Percentiles rank a stretch among this genome's conserved stretches.
Evolutionary conservation across 805 yeast genomes (phyloP).

Genomic region (Candida maltosa): DNA sequence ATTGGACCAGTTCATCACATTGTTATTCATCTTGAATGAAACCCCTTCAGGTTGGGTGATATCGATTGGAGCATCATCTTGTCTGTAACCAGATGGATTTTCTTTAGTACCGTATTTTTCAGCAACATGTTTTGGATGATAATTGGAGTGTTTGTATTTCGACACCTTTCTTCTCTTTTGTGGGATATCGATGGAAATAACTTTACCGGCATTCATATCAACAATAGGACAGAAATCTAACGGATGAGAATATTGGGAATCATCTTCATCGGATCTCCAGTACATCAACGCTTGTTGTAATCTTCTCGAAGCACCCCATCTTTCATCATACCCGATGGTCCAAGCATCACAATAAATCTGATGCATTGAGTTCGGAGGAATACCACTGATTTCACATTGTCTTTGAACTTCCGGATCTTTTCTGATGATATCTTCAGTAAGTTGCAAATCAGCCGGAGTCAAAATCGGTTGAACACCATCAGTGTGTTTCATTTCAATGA

Average conservation of each 20-base stretch:
- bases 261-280: conserved; percentile 73
- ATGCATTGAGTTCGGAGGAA: conserved; percentile 60
- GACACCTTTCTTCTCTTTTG: conserved; percentile 69
- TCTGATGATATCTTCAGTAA: conserved; percentile 64
- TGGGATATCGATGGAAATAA: conserved; percentile 74
- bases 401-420: conserved; percentile 67
- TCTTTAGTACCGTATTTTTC: conserved; percentile 53
- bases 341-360: conserved; percentile 64
- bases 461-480: conserved; percentile 73
- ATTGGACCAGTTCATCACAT: conserved; percentile 74
- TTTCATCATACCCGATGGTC: conserved; percentile 69
- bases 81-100: conserved; percentile 52
- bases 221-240: conserved; percentile 81
- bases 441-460: conserved; percentile 63
- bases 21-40: conserved; percentile 67
- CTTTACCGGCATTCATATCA: conserved; percentile 67
- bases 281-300: conserved; percentile 80
- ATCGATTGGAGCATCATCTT: conserved; percentile 61
- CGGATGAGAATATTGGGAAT: conserved; percentile 72
- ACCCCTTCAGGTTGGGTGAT: conserved; percentile 83
- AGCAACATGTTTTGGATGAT: conserved; percentile 62
- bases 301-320: conserved; percentile 76
- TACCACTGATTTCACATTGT: conserved; percentile 69
- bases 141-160: conserved; percentile 64
- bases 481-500: conserved; percentile 45